Conservation (phyloP, 225 moss, liverwort and hornwort species). For the Asterella californica region DNA sequence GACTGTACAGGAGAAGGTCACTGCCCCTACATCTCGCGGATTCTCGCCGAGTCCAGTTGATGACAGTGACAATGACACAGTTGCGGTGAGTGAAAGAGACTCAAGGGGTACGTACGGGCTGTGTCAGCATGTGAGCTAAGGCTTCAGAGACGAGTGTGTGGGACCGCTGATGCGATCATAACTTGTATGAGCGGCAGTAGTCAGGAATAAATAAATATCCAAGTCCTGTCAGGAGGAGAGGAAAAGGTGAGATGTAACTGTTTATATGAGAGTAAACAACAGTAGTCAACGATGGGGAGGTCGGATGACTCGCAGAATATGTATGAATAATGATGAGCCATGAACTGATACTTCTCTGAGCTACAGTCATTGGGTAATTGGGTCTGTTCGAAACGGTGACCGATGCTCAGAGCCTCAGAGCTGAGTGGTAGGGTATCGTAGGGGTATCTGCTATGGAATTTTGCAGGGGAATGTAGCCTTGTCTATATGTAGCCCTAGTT, state of each 20-base stretch:
- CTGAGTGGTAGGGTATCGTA: background rate
- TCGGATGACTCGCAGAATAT: background rate
- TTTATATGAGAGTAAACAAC: background rate
- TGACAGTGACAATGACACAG: background rate
- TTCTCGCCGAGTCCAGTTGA: too few relatives aligned
- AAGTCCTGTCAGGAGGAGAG: background rate
- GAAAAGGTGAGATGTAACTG: background rate
- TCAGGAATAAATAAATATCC: background rate
- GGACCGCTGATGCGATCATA: constrained; percentile 3
- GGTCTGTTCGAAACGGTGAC: background rate
- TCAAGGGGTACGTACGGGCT: background rate
- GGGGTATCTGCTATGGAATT: background rate
- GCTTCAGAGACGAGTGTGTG: constrained; percentile 2
- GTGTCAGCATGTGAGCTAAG: background rate
- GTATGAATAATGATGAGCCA: background rate
- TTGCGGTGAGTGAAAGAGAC: too few relatives aligned
- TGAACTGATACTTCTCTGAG: background rate
- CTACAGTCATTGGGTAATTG: background rate
- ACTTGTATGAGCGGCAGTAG: background rate
- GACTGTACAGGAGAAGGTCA: background rate
- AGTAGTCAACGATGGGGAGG: background rate
- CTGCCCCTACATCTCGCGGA: too few relatives aligned
- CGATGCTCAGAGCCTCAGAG: too few relatives aligned
- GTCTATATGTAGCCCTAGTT: background rate
- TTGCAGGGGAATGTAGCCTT: background rate